Conservation (phyloP, 768 basidiomycete species). For the Coprinellus micaceus region DNA sequence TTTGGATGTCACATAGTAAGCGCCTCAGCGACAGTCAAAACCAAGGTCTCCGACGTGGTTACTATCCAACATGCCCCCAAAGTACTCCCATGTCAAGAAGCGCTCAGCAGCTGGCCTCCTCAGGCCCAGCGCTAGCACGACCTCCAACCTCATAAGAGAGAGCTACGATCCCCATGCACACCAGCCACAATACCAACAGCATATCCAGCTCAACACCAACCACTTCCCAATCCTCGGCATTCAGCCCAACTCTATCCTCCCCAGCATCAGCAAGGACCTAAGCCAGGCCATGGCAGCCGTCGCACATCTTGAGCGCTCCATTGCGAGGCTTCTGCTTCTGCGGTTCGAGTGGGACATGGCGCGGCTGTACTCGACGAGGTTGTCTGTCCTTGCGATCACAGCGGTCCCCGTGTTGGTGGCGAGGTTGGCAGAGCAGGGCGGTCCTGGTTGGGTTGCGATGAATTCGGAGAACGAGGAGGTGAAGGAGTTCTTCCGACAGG, state of each 20-base stretch:
- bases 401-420: constrained; percentile 67
- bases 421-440: constrained; percentile 57
- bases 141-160: constrained; percentile 30
- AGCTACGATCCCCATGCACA: constrained; percentile 17
- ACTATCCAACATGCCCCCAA: constrained; percentile 51
- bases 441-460: constrained; percentile 65
- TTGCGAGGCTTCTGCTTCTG: constrained; percentile 61
- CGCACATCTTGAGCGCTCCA: constrained; percentile 63
- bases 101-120: constrained; percentile 45
- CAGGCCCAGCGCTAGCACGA: constrained; percentile 39
- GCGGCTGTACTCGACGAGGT: constrained; percentile 66
- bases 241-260: constrained; percentile 37
- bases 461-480: constrained; percentile 68
- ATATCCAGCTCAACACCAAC: constrained; percentile 23
- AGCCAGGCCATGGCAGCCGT: constrained; percentile 58
- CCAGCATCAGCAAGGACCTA: constrained; percentile 46
- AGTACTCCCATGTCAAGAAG: constrained; percentile 76
- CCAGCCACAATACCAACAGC: constrained; percentile 9
- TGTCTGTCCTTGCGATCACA: constrained; percentile 60
- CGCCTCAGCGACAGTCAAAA: too few relatives aligned
- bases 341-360: constrained; percentile 76
- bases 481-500: constrained; percentile 69
- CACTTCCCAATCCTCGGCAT: constrained; percentile 15
- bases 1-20: too few relatives aligned
- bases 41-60: background rate